Percentiles rank a stretch among this genome's conserved stretches.
phyloP scores from a whole-genome alignment of 169 alveolate genomes.

The Cryptosporidium tyzzeri region DNA sequence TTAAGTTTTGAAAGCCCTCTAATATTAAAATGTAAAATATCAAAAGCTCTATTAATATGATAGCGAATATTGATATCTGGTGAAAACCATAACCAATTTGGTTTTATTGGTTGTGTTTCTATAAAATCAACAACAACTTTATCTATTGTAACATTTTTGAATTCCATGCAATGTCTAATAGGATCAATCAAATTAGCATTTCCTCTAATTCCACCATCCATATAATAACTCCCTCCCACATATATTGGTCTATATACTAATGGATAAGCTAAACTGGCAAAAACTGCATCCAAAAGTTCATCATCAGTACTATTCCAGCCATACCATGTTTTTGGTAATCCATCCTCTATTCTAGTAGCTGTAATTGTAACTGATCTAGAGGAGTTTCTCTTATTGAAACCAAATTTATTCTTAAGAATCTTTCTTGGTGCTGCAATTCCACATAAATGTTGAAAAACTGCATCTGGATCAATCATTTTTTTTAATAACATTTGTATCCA shows the following conservation, averaged over 20 bases:
- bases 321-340: slow-evolving; percentile 65
- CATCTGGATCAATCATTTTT: slow-evolving; percentile 74
- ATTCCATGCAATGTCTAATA: slow-evolving; percentile 70
- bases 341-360: slow-evolving; percentile 74
- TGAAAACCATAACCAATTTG: slow-evolving; percentile 55
- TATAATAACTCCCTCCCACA: slow-evolving; percentile 60
- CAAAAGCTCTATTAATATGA: slow-evolving; percentile 73
- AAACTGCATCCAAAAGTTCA: slow-evolving; percentile 69
- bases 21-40: slow-evolving; percentile 57
- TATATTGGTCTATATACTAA: slow-evolving; percentile 61
- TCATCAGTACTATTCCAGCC: slow-evolving; percentile 75
- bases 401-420: slow-evolving; percentile 25
- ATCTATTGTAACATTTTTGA: slow-evolving; percentile 58
- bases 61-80: slow-evolving; percentile 60
- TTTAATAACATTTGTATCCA: slow-evolving; percentile 68
- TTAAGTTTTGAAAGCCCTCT: slow-evolving; percentile 66
- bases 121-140: slow-evolving; percentile 72
- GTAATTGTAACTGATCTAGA: slow-evolving; percentile 56
- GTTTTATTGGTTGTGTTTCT: slow-evolving; percentile 66
- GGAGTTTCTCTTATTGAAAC: slow-evolving; percentile 12
- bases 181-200: slow-evolving; percentile 74
- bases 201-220: slow-evolving; percentile 75
- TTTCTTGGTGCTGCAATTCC: slow-evolving; percentile 61
- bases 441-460: slow-evolving; percentile 67
- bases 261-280: slow-evolving; percentile 73